Percentiles rank a stretch among this genome's conserved stretches.
phyloP scores from a whole-genome alignment of 2,329 filamentous ascomycete genomes.

The Paramyrothecium sp. region DNA sequence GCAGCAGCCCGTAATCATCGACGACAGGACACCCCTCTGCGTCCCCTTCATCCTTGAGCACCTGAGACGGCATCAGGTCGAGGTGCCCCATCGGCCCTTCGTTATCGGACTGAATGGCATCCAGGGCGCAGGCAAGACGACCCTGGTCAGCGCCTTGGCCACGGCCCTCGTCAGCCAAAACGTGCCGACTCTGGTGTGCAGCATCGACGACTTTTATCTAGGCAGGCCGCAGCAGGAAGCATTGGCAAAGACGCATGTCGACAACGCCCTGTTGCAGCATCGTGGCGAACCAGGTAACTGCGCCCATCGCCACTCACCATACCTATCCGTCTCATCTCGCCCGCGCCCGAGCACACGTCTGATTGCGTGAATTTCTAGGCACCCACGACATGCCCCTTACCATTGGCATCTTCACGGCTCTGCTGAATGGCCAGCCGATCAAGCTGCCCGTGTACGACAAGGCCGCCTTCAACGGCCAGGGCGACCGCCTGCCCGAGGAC shows the following conservation, averaged over 20 bases:
- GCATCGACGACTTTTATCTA: constrained; percentile 89
- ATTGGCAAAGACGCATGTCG: constrained; percentile 62
- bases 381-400: constrained; percentile 75
- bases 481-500: constrained; percentile 66
- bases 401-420: constrained; percentile 56
- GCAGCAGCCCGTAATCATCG: constrained; percentile 46
- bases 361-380: constrained; percentile 18
- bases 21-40: constrained; percentile 77
- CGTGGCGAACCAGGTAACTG: constrained; percentile 71
- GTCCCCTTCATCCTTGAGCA: constrained; percentile 72
- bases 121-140: constrained; percentile 91
- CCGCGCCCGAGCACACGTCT: not conserved
- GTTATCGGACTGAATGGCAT: constrained; percentile 88
- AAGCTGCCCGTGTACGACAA: constrained; percentile 80
- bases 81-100: constrained; percentile 54
- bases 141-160: constrained; percentile 70
- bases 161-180: constrained; percentile 55
- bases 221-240: constrained; percentile 65
- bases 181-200: constrained; percentile 69
- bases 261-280: constrained; percentile 76
- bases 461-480: constrained; percentile 70
- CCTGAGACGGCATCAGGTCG: constrained; percentile 47
- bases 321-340: not conserved
- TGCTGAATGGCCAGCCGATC: constrained; percentile 52
- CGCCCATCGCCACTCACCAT: not conserved